These are phyloP conservation scores for Colletotrichum sp. DNA, from an alignment of 2,329 filamentous ascomycete species.

Conservation along the genomic window DNA sequence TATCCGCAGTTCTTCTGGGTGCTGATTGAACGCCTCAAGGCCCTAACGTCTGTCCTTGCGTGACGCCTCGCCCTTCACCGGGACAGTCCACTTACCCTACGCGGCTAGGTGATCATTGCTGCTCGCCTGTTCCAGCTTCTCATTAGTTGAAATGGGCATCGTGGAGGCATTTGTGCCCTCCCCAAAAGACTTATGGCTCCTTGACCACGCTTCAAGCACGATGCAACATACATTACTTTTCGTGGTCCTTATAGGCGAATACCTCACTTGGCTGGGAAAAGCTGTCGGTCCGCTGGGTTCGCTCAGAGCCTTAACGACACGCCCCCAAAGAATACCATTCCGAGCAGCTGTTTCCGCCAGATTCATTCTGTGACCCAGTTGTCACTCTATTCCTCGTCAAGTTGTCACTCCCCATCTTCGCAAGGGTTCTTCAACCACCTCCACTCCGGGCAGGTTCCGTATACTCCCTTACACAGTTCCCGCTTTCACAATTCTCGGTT, in stretches of 20 bases:
- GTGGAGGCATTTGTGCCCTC: not conserved
- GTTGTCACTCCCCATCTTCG: not conserved
- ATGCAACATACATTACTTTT: slow-evolving; percentile 12
- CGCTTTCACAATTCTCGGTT: not conserved
- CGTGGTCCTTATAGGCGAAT: not conserved
- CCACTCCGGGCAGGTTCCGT: not conserved
- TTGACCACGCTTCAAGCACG: slow-evolving; percentile 28
- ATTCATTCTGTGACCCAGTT: not conserved
- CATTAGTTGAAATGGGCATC: not conserved
- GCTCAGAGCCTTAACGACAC: not conserved
- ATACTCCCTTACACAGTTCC: not conserved
- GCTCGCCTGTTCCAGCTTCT: slow-evolving; percentile 1
- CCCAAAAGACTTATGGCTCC: slow-evolving; percentile 17
- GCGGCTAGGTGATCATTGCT: not conserved
- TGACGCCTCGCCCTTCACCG: slow-evolving; percentile 8
- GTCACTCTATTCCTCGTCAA: not conserved
- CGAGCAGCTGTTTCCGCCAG: not conserved
- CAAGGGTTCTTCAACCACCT: not conserved
- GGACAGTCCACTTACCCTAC: not conserved
- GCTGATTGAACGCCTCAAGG: not conserved
- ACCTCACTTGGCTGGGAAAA: not conserved
- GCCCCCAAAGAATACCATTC: not conserved
- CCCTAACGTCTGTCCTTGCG: not conserved
- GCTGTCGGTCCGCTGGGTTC: not conserved
- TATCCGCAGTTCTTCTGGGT: not conserved